A percentile compares a stretch with the other conserved stretches of the same genome.
phyloP scores from a whole-genome alignment of 495 filamentous ascomycete genomes.

The Terfezia boudieri region DNA sequence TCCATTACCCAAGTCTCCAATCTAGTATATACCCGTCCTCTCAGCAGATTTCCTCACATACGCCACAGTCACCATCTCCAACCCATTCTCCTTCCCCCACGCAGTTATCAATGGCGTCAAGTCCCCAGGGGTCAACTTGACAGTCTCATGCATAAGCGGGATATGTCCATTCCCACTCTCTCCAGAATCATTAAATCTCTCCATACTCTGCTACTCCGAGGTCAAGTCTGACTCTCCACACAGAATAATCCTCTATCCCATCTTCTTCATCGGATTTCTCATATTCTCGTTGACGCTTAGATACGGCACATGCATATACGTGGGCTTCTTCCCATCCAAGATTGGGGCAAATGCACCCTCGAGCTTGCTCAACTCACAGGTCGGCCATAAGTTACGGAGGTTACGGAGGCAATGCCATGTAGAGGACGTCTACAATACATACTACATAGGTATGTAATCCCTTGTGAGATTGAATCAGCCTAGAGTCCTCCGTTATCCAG shows the following conservation, averaged over 20 bases:
- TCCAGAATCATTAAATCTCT: constrained; percentile 25
- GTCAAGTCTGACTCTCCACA: constrained; percentile 27
- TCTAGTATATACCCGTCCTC: too few species aligned
- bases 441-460: too few species aligned
- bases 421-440: too few species aligned
- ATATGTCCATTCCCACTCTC: constrained; percentile 29
- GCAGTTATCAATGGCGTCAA: constrained; percentile 30
- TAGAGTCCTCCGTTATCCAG: too few species aligned
- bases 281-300: constrained; percentile 27
- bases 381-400: too few species aligned
- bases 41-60: background rate
- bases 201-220: constrained; percentile 24
- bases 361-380: constrained; percentile 26
- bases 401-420: too few species aligned
- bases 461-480: too few species aligned
- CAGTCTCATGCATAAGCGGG: constrained; percentile 34
- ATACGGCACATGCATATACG: constrained; percentile 32
- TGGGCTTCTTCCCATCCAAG: constrained; percentile 27
- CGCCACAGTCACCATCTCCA: constrained; percentile 30
- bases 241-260: constrained; percentile 33
- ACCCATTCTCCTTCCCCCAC: constrained; percentile 29
- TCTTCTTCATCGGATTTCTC: constrained; percentile 23
- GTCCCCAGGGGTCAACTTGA: constrained; percentile 25
- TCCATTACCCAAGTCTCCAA: too few species aligned
- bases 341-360: constrained; percentile 31